Percentiles rank a stretch among this genome's conserved stretches.
Conservation (phyloP, 345 rosid genomes). For the Murraya paniculata region DNA sequence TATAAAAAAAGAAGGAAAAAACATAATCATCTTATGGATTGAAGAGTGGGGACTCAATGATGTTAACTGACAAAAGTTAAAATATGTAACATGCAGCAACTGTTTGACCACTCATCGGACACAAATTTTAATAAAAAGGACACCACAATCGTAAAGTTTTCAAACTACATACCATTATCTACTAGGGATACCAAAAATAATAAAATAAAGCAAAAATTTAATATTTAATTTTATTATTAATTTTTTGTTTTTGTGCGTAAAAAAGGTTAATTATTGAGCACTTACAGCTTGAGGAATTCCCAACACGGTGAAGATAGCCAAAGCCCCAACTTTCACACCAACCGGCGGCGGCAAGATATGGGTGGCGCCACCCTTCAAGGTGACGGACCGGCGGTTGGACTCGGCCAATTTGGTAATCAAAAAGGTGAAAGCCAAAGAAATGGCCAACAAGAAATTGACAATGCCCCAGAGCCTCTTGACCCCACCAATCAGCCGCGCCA, state of each 20-base stretch:
- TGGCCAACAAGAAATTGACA: slow-evolving; percentile 63
- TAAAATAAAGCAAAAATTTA: no score
- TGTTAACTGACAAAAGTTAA: neutral
- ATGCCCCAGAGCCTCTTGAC: slow-evolving; percentile 65
- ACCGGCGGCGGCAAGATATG: slow-evolving; percentile 34
- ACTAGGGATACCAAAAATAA: no score
- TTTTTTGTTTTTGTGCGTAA: no score
- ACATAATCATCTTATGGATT: neutral
- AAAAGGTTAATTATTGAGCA: no score
- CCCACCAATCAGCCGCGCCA: slow-evolving; percentile 46
- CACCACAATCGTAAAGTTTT: neutral
- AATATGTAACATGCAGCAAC: neutral
- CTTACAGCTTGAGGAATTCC: slow-evolving; percentile 85
- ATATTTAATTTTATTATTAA: no score
- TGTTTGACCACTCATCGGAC: neutral
- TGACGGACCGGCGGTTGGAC: slow-evolving; percentile 30
- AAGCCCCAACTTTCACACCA: slow-evolving; percentile 50
- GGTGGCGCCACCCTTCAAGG: neutral
- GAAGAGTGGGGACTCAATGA: neutral
- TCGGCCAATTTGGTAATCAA: slow-evolving; percentile 61
- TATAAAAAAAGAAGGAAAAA: no score
- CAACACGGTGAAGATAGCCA: slow-evolving; percentile 58
- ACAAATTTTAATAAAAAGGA: neutral
- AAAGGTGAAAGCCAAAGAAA: slow-evolving; percentile 53
- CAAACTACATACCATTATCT: neutral